Base-by-base conservation (phyloP, 129 eudicot genomes). In the Calendula officinalis region DNA sequence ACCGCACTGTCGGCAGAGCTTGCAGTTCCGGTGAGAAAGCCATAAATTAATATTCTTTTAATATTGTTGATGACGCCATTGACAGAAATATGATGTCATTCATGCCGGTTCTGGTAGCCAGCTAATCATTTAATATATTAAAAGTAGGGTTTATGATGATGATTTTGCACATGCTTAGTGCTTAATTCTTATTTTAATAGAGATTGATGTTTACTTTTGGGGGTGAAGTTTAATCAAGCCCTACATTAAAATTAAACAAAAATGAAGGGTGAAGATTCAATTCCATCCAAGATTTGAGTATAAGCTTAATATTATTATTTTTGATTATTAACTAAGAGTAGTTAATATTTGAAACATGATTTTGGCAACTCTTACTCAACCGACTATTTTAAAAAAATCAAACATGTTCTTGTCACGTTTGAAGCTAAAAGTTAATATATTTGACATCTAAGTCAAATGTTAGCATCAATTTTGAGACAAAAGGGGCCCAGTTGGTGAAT, bases 21-120 rank as follows among this genome's bases (percentile, higher is more conserved):
- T 48, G 70, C 88, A 9, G 89, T 91, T 66, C 98, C 95, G 88
- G 98, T 91, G 81, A 78, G 89, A 30, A 43, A 2, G 62, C 44
- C 8, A 41, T 40, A 7, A 3, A 16, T 56, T 63, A 9, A 14
- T 49, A 37, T 17, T 77, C 53, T 39, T 59, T 38, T 41, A 8
- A 57, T 5, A 41, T 47, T 63, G 45, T 47, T 54, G 7, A 30
- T 61, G 56, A 34, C 56, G 70, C 14, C 74, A 34, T 40, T 36
- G 56, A 33, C 55, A 35, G 66, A 57, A 75, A 66, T 32, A 11
- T 60, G 78, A 48, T 38, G 56, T 57, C 62, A 64, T 60, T 22
- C 30, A 22, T 22, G 30, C 30, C 30, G 30, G 30, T 22, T 77
- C 48, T 72, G 66, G 57, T 60, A 16, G 68, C 75, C 83, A 55